These are phyloP conservation scores for Elasticomyces elasticus DNA, from an alignment of 495 filamentous ascomycete genomes.

Conservation along the genomic window DNA sequence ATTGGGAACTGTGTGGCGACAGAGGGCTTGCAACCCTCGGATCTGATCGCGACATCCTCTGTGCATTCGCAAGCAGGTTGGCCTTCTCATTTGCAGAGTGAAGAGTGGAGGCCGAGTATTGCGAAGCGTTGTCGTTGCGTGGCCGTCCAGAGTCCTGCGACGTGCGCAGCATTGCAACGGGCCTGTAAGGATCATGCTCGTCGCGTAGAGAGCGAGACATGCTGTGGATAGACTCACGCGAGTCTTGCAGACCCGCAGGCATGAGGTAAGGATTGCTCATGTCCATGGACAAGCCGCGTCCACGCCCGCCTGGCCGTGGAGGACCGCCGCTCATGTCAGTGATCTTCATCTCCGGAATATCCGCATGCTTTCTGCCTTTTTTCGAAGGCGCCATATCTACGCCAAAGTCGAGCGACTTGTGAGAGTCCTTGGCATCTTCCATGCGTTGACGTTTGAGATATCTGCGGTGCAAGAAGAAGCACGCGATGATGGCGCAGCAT, in stretches of 20 bases:
- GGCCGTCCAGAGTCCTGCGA: slow-evolving; percentile 26
- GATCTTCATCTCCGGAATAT: slow-evolving; percentile 36
- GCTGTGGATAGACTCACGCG: slow-evolving; percentile 75
- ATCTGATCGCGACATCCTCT: slow-evolving; percentile 51
- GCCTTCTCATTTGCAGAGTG: slow-evolving; percentile 47
- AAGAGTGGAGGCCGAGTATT: slow-evolving; percentile 46
- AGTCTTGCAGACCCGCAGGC: slow-evolving; percentile 68
- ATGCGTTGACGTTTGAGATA: slow-evolving; percentile 58
- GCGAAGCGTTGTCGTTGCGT: slow-evolving; percentile 50
- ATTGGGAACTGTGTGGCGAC: slow-evolving; percentile 4
- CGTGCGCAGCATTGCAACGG: slow-evolving; percentile 35
- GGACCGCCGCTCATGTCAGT: slow-evolving; percentile 38
- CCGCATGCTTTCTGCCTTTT: slow-evolving; percentile 36
- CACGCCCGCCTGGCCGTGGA: slow-evolving; percentile 10
- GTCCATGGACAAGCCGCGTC: slow-evolving; percentile 61
- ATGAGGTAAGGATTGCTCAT: slow-evolving; percentile 82
- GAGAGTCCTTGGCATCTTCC: slow-evolving; percentile 80
- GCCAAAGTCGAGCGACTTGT: slow-evolving; percentile 91
- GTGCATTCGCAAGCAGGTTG: slow-evolving; percentile 53
- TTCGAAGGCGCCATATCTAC: slow-evolving; percentile 40
- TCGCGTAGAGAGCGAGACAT: slow-evolving; percentile 60
- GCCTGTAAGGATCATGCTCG: slow-evolving; percentile 76
- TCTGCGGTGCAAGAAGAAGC: slow-evolving; percentile 69
- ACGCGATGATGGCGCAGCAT: slow-evolving; percentile 51
- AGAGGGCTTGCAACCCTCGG: slow-evolving; percentile 9